Evolutionary conservation across 345 rosid species (phyloP).

Genomic region (Zanthoxylum bungeanum): DNA sequence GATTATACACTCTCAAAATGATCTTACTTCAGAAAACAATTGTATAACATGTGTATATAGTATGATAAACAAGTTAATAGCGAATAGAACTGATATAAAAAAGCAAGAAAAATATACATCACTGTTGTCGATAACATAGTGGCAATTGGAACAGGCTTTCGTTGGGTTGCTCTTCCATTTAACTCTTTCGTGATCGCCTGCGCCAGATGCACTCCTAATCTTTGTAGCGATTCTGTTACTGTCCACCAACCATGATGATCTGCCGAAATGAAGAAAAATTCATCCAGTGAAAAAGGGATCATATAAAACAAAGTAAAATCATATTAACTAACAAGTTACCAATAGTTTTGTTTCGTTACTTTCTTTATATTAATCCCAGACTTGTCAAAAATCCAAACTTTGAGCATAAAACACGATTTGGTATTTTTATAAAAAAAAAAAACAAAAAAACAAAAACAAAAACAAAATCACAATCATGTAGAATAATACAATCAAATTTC

Average conservation of each 20-base stretch:
- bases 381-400: not conserved
- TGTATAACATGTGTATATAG: not conserved
- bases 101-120: conserved; percentile 50
- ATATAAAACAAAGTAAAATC: not conserved
- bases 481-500: not conserved
- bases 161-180: conserved; percentile 82
- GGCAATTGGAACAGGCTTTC: conserved; percentile 80
- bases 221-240: conserved; percentile 75
- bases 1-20: not conserved
- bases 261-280: conserved; percentile 31
- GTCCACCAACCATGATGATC: conserved; percentile 87
- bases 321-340: not conserved
- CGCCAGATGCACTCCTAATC: conserved; percentile 73
- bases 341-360: not conserved
- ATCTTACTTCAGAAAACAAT: not conserved
- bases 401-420: not conserved
- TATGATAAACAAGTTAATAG: not conserved
- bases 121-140: conserved; percentile 70
- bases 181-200: conserved; percentile 40
- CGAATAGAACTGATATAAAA: not conserved
- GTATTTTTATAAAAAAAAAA: not conserved
- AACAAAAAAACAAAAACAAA: too few species aligned
- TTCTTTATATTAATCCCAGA: not conserved
- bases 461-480: not conserved
- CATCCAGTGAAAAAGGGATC: conserved; percentile 2